Evolutionary conservation across 352 stramenopile genomes (phyloP).

Genomic region (Albugo candida): DNA sequence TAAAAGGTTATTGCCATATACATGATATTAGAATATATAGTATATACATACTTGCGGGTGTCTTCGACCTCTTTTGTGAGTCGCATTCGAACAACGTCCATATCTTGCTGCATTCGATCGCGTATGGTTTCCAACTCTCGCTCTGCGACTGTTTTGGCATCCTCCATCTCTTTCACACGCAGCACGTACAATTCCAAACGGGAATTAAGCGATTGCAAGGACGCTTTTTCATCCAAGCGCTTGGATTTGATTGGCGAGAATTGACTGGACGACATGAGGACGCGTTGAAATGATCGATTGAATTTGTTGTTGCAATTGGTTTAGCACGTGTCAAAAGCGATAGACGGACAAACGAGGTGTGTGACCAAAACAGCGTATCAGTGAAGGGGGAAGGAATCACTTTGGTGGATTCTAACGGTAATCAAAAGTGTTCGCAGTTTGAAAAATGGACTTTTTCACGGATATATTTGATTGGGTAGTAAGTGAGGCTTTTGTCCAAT

Average conservation of each 20-base stretch:
- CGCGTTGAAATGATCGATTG: too few relatives aligned
- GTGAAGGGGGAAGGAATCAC: too few relatives aligned
- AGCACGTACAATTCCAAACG: conserved; percentile 69
- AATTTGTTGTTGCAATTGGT: too few relatives aligned
- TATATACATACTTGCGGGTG: conserved; percentile 26
- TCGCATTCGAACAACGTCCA: conserved; percentile 31
- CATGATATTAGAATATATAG: neutral
- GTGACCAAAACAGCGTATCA: too few relatives aligned
- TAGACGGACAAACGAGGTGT: too few relatives aligned
- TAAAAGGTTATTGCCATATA: neutral
- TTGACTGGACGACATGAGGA: neutral
- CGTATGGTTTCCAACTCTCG: conserved; percentile 63
- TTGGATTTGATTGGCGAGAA: conserved; percentile 73
- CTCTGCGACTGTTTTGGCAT: conserved; percentile 48
- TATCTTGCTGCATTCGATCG: conserved; percentile 57
- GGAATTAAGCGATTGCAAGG: conserved; percentile 63
- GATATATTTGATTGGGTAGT: too few relatives aligned
- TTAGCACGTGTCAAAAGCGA: too few relatives aligned
- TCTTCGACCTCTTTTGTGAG: conserved; percentile 58
- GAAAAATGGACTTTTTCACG: too few relatives aligned
- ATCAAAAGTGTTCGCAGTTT: too few relatives aligned
- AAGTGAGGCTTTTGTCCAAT: too few relatives aligned
- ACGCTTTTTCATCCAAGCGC: conserved; percentile 63
- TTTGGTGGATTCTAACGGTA: too few relatives aligned
- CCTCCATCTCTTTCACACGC: conserved; percentile 66